Evolutionary conservation across 306 rosid genomes (phyloP), one percentile per base, ranked within the genome.

Genomic region (Pyrus pyrifolia): DNA sequence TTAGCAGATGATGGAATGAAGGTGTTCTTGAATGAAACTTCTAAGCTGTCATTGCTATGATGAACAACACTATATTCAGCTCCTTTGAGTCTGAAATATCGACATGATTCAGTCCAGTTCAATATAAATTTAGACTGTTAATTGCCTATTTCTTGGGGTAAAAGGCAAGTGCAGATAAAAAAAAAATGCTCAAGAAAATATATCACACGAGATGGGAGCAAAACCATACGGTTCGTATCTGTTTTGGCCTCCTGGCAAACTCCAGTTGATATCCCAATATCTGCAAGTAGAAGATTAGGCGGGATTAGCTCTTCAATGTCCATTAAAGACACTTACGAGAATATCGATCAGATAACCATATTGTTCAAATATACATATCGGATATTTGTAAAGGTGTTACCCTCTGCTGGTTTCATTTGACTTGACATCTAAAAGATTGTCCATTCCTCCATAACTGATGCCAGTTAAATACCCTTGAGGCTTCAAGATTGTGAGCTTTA

Each of bases 181-280:
- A 12, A 49, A 46, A 3, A 49, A 49, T 13, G 19, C 10, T 40
- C 44, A 51, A 51, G 5, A n/a, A 57, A n/a, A 57, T n/a, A 6
- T 9, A 21, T 57, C 27, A 22, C 22, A 11, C 11, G 27, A 22
- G 62, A 57, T 21, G 35, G 46, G 58, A 69, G 11, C 13, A 21
- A 58, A 72, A 70, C 29, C 75, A 11, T 80, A 79, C 84, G 77
- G 18, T 71, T 77, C 31, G 45, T 84, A 83, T 83, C 76, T 81
- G 83, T 86, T 80, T 58, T 86, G 78, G 31, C 76, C 84, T 55
- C 85, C 82, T 10, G 86, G 85, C 68, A 76, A 74, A 74, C 76
- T 86, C 89, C 89, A 83, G 75, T 82, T 83, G 68, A 71, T 75
- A 74, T 83, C 89, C 89, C 89, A 86, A 17, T 86, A 82, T 67